These are phyloP conservation scores for Gossypium lobatum DNA, from an alignment of 441 rosid species.

Conservation along the genomic window DNA sequence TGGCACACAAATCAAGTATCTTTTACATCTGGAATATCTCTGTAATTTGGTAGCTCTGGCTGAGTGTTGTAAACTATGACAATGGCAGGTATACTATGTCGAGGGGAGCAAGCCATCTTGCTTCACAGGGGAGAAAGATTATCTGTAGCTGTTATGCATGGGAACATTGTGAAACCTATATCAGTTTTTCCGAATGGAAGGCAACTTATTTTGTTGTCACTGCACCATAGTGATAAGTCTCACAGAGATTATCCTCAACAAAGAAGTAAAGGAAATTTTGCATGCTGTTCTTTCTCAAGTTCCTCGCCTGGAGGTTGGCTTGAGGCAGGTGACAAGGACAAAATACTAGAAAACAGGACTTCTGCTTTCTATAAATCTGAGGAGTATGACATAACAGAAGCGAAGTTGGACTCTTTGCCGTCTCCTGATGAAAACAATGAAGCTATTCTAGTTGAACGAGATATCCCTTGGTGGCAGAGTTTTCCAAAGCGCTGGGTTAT, in stretches of 20 bases:
- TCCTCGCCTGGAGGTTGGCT: conserved; percentile 26
- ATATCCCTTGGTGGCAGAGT: conserved; percentile 65
- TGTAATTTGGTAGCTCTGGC: background rate
- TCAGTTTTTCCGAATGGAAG: conserved; percentile 25
- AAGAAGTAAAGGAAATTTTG: conserved; percentile 27
- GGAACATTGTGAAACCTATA: conserved; percentile 23
- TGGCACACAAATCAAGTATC: background rate
- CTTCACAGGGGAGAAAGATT: conserved; percentile 25
- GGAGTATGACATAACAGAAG: conserved; percentile 58
- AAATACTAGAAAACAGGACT: conserved; percentile 29
- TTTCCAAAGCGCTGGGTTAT: conserved; percentile 91
- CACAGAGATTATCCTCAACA: conserved; percentile 15
- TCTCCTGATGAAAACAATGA: conserved; percentile 51
- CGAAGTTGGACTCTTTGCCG: conserved; percentile 43
- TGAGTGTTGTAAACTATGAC: conserved; percentile 7
- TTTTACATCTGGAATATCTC: background rate
- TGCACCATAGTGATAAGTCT: conserved; percentile 25
- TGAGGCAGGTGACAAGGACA: conserved; percentile 20
- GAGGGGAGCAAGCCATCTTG: conserved; percentile 27
- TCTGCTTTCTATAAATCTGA: conserved; percentile 78
- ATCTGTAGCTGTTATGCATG: conserved; percentile 23
- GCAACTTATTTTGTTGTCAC: conserved; percentile 18
- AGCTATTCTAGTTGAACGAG: conserved; percentile 46
- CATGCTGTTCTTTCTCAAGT: conserved; percentile 25
- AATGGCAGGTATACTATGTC: conserved; percentile 40